A percentile compares a stretch with the other conserved stretches of the same genome.
phyloP scores from a whole-genome alignment of 306 rosid species.

The Begonia masoniana region DNA sequence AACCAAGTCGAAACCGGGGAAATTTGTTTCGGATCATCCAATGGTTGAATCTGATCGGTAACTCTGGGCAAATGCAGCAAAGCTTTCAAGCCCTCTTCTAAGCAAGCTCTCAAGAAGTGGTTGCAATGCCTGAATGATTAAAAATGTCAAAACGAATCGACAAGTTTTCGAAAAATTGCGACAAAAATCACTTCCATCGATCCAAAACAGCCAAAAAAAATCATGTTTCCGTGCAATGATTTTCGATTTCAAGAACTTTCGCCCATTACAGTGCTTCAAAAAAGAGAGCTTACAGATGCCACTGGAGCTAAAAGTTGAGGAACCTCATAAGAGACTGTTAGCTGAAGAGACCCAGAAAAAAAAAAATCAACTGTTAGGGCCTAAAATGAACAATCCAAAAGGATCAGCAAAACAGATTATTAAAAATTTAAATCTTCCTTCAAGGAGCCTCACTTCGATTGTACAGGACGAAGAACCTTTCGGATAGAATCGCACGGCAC shows the following conservation, averaged over 20 bases:
- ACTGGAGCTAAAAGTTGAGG: conserved; percentile 80
- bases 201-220: background rate
- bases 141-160: conserved; percentile 7
- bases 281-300: conserved; percentile 60
- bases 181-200: background rate
- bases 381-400: background rate
- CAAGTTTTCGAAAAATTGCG: background rate
- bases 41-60: conserved; percentile 21
- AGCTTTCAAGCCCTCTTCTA: conserved; percentile 53
- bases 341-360: conserved; percentile 29
- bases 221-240: no score
- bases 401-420: background rate
- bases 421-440: background rate
- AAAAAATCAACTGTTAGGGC: background rate
- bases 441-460: conserved; percentile 61
- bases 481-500: conserved; percentile 92
- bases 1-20: background rate
- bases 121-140: conserved; percentile 58
- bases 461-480: conserved; percentile 74
- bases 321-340: conserved; percentile 91
- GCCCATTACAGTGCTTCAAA: background rate
- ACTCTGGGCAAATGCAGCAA: conserved; percentile 50
- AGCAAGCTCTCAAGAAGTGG: conserved; percentile 82
- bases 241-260: no score
- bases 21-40: background rate